A percentile compares a stretch with the other conserved stretches of the same genome.
phyloP scores from a whole-genome alignment of 345 rosid species.

The Camelina sativa region DNA sequence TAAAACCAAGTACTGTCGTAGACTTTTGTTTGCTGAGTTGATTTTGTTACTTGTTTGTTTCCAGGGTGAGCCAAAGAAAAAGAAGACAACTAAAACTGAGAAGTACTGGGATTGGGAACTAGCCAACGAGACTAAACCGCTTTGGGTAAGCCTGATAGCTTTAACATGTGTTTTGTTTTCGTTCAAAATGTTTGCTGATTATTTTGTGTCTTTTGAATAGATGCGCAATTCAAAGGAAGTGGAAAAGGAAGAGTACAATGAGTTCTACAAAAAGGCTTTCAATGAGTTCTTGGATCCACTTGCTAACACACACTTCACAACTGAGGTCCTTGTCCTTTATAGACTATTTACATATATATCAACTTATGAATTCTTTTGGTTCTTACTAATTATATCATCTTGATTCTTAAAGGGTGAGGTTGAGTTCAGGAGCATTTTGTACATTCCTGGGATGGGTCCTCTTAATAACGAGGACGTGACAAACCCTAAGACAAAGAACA shows the following conservation, averaged over 20 bases:
- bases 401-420: constrained; percentile 79
- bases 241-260: constrained; percentile 77
- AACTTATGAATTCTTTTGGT: not conserved
- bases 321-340: constrained; percentile 59
- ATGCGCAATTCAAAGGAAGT: constrained; percentile 88
- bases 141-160: constrained; percentile 71
- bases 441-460: constrained; percentile 98
- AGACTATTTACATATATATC: not conserved
- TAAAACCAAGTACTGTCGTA: not conserved
- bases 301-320: constrained; percentile 82
- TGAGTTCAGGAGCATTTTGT: constrained; percentile 92
- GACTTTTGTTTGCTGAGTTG: constrained; percentile 9
- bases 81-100: constrained; percentile 87
- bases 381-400: constrained; percentile 5
- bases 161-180: not conserved
- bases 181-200: constrained; percentile 7
- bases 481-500: constrained; percentile 92
- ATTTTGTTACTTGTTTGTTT: constrained; percentile 34
- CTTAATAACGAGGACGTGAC: constrained; percentile 85
- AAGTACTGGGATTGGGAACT: constrained; percentile 99
- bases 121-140: constrained; percentile 91
- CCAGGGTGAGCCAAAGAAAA: constrained; percentile 82
- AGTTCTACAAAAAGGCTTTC: constrained; percentile 93
- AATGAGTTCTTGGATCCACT: constrained; percentile 94
- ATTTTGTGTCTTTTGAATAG: constrained; percentile 47